Base-by-base conservation (phyloP, 805 yeast species). In the Candida hungchunana region DNA sequence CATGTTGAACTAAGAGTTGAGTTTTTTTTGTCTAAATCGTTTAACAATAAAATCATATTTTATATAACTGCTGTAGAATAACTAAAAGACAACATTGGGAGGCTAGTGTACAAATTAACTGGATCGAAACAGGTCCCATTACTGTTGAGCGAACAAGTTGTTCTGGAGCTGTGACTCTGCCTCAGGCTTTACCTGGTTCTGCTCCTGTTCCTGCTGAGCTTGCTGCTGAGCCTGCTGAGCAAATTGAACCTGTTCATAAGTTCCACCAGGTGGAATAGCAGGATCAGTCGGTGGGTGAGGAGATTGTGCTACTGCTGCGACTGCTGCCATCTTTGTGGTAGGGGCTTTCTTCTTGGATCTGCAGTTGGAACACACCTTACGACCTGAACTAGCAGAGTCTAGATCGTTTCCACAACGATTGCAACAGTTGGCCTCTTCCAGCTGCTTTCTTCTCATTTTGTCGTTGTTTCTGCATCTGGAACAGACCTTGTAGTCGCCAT, bases 401-500 rank as follows among this genome's bases (percentile, higher is more conserved):
- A 78, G 55, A 0, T 66, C 60, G 39, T 63, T 62, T 5, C 81
- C 78, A 57, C 85, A 79, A 35, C 85, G 64, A 50, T 76, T 77
- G 50, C 85, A 79, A 35, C 71, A 67, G 11, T 83, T 82, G 47
- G 65, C 57, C 39, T 67, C 68, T 49, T 77, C 84, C 40, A 79
- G 56, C 33, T 69, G 69, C 21, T 72, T 63, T 39, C 85, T 57
- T 43, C 85, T 63, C 31, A 71, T 58, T 50, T 72, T 75, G 51
- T 78, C 85, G 46, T 75, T 77, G 31, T 66, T 73, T 39, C 85
- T 63, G 53, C 86, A 79, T 43, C 83, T 60, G 40, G 68, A 62
- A 51, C 86, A 79, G n/a, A 79, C 85, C 51, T 78, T 79, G 56
- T 62, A 79, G 34, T 63, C 65, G 13, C 58, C 48, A 24, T 66